phyloP scores from a whole-genome alignment of 2,329 filamentous ascomycete genomes.

The Ceratocystis cacaofunesta region DNA sequence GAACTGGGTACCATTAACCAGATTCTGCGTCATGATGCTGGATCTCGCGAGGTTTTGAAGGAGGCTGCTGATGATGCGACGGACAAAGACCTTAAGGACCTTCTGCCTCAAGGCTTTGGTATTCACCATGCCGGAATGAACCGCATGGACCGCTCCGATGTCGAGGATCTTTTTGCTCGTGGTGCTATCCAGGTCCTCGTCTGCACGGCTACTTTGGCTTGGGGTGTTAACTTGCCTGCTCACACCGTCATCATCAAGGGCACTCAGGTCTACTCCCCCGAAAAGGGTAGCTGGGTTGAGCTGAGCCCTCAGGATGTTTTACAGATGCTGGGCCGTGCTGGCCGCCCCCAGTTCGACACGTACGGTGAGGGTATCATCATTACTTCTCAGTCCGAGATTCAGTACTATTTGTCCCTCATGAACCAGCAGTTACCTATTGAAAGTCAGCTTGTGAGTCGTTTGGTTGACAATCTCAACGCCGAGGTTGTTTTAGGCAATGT shows the following conservation, averaged over 20 bases:
- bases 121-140: constrained; percentile 98
- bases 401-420: constrained; percentile 90
- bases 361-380: constrained; percentile 99
- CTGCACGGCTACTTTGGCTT: constrained; percentile 93
- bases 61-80: constrained; percentile 71
- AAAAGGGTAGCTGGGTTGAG: constrained; percentile 98
- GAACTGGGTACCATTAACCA: constrained; percentile 95
- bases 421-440: constrained; percentile 97
- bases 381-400: constrained; percentile 84
- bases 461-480: constrained; percentile 92
- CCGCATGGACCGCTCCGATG: constrained; percentile 81
- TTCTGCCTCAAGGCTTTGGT: constrained; percentile 90
- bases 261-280: constrained; percentile 92
- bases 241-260: constrained; percentile 99
- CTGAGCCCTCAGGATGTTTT: constrained; percentile 92
- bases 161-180: constrained; percentile 86
- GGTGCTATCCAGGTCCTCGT: constrained; percentile 90
- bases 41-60: constrained; percentile 72
- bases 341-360: constrained; percentile 89
- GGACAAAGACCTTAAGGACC: constrained; percentile 79
- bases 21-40: constrained; percentile 83
- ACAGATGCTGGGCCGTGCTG: constrained; percentile 96
- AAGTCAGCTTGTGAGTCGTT: constrained; percentile 81
- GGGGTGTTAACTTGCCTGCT: constrained; percentile 95
- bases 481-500: constrained; percentile 92